Conservation (phyloP, 352 stramenopile genomes). For the Globisporangium ultimum region DNA sequence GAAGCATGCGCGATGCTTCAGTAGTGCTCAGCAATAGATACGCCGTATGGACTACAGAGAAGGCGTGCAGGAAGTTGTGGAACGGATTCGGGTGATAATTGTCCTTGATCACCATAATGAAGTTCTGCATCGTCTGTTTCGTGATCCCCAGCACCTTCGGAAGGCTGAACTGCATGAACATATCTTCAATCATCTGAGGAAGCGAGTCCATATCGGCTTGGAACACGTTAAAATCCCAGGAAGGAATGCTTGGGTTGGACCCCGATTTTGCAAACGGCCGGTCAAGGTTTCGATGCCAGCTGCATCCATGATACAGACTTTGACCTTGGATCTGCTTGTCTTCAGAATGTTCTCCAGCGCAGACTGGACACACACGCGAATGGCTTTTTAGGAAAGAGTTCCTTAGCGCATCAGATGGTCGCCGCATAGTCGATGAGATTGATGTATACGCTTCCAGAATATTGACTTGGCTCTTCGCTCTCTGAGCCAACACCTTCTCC, state of each 20-base stretch:
- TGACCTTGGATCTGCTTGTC: conserved; percentile 3
- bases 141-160: conserved; percentile 56
- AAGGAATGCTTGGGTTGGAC: conserved; percentile 21
- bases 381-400: conserved; percentile 60
- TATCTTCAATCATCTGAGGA: conserved; percentile 58
- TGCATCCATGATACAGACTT: conserved; percentile 4
- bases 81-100: conserved; percentile 89
- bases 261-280: conserved; percentile 13
- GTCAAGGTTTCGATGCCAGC: conserved; percentile 11
- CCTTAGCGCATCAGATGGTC: conserved; percentile 47
- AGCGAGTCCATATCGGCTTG: conserved; percentile 44
- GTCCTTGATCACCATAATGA: conserved; percentile 77
- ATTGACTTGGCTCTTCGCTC: conserved; percentile 73
- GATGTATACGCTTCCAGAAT: conserved; percentile 76
- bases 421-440: conserved; percentile 43
- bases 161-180: conserved; percentile 77
- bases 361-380: conserved; percentile 36
- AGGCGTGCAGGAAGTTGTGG: conserved; percentile 90
- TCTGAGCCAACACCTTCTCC: conserved; percentile 68
- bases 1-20: conserved; percentile 59
- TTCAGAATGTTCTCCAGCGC: conserved; percentile 15
- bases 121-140: conserved; percentile 62
- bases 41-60: conserved; percentile 82
- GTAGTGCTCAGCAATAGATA: conserved; percentile 85
- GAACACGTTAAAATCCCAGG: conserved; percentile 86